These are phyloP conservation scores for Leucocoprinus sp. DNA, from an alignment of 768 basidiomycete species.

Conservation along the genomic window DNA sequence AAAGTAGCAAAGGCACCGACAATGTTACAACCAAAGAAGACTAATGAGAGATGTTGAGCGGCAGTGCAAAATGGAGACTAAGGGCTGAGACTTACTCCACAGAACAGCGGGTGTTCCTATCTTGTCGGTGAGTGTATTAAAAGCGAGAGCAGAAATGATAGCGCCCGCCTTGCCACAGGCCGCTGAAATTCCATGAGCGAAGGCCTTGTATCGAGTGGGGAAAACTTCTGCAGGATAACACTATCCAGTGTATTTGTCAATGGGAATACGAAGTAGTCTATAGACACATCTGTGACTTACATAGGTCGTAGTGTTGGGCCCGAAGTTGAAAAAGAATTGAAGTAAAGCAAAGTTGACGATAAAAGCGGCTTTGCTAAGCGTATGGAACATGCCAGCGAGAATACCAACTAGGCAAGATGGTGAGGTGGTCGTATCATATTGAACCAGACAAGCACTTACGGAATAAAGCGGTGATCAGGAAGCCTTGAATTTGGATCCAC, in stretches of 20 bases:
- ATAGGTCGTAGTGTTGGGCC: conserved; percentile 59
- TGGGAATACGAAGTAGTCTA: not conserved
- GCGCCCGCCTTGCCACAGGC: conserved; percentile 71
- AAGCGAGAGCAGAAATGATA: conserved; percentile 67
- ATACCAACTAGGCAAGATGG: no score
- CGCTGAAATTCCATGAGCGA: conserved; percentile 69
- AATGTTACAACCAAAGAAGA: conserved; percentile 60
- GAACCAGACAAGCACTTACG: no score
- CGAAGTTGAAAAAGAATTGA: conserved; percentile 82
- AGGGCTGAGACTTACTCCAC: conserved; percentile 50
- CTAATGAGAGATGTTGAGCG: conserved; percentile 22
- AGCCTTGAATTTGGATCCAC: conserved; percentile 69
- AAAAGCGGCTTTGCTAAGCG: conserved; percentile 49
- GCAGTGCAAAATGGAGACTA: not conserved
- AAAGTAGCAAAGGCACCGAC: conserved; percentile 39
- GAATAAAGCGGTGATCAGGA: conserved; percentile 62
- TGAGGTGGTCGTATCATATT: no score
- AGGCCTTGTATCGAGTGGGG: conserved; percentile 66
- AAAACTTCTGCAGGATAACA: conserved; percentile 75
- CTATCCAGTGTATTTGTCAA: conserved; percentile 22
- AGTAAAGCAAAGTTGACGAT: conserved; percentile 67
- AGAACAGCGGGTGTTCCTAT: conserved; percentile 60
- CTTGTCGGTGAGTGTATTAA: conserved; percentile 51
- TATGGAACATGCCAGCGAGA: conserved; percentile 56
- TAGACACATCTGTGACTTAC: conserved; percentile 20